Evolutionary conservation across 2,329 filamentous ascomycete genomes (phyloP).

Genomic region (Diaporthe capsici): DNA sequence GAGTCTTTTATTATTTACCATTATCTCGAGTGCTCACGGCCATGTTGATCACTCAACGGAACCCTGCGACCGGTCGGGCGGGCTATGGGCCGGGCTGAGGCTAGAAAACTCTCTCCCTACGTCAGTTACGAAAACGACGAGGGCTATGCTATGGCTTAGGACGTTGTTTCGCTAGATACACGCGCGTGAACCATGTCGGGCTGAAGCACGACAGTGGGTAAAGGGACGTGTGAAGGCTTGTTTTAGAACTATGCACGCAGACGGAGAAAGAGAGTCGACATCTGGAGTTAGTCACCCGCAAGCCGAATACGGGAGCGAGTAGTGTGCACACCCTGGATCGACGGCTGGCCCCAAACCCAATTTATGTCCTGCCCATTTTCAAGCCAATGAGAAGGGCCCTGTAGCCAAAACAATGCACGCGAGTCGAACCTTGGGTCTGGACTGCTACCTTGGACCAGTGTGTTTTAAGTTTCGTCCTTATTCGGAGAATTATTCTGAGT

Average conservation of each 20-base stretch:
- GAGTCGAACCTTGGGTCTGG: conserved; percentile 1
- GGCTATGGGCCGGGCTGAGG: background rate
- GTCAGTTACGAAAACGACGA: conserved; percentile 19
- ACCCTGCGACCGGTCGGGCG: background rate
- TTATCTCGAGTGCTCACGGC: background rate
- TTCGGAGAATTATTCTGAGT: background rate
- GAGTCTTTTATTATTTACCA: conserved; percentile 20
- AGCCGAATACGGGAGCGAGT: conserved; percentile 28
- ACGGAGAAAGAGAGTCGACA: background rate
- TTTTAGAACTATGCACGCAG: background rate
- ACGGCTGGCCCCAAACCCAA: conserved; percentile 2
- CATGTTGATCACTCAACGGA: background rate
- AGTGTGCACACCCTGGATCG: background rate
- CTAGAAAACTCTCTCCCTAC: background rate
- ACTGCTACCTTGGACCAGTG: background rate
- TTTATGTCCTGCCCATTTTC: background rate
- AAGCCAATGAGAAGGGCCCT: background rate
- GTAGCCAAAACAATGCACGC: conserved; percentile 5
- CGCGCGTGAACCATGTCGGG: conserved; percentile 15
- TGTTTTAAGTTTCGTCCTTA: background rate
- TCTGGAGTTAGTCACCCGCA: background rate
- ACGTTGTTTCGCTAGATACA: background rate
- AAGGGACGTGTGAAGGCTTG: conserved; percentile 5
- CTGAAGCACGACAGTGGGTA: conserved; percentile 11
- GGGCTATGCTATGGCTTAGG: conserved; percentile 18